phyloP scores from a whole-genome alignment of 768 basidiomycete species.

The Russula earlei region DNA sequence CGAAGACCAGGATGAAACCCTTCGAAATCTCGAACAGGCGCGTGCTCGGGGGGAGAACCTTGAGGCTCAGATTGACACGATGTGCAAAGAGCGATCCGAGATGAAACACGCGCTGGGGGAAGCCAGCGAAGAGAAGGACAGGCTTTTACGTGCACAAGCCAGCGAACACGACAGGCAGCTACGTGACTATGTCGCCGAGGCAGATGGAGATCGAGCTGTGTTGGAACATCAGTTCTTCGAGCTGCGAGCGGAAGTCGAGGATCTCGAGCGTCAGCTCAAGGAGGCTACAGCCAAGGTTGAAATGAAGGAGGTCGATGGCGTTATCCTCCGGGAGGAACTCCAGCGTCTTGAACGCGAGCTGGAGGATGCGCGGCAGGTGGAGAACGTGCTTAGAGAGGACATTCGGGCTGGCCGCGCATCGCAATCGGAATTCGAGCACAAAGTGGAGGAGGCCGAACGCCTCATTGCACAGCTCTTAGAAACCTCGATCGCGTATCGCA shows the following conservation, averaged over 20 bases:
- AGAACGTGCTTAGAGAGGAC: slow-evolving; percentile 65
- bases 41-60: background rate
- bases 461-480: slow-evolving; percentile 20
- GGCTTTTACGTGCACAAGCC: background rate
- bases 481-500: slow-evolving; percentile 26
- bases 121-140: background rate
- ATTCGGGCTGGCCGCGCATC: slow-evolving; percentile 59
- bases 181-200: slow-evolving; percentile 77
- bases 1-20: slow-evolving; percentile 50
- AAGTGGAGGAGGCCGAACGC: slow-evolving; percentile 23
- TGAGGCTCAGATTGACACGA: too few relatives aligned
- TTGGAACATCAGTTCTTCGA: too few relatives aligned
- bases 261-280: slow-evolving; percentile 30
- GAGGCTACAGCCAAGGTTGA: slow-evolving; percentile 52
- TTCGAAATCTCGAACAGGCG: background rate
- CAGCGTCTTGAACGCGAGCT: slow-evolving; percentile 63
- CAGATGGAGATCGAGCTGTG: slow-evolving; percentile 81
- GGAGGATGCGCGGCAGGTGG: slow-evolving; percentile 54
- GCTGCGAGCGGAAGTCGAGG: slow-evolving; percentile 36
- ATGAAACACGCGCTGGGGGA: slow-evolving; percentile 25
- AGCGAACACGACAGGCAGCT: slow-evolving; percentile 53
- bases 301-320: slow-evolving; percentile 56
- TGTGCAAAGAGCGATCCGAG: slow-evolving; percentile 30
- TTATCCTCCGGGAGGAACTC: slow-evolving; percentile 63
- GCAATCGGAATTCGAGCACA: slow-evolving; percentile 57